Conservation (phyloP, 225 moss, liverwort and hornwort genomes). For the Pseudisothecium myosuroides region DNA sequence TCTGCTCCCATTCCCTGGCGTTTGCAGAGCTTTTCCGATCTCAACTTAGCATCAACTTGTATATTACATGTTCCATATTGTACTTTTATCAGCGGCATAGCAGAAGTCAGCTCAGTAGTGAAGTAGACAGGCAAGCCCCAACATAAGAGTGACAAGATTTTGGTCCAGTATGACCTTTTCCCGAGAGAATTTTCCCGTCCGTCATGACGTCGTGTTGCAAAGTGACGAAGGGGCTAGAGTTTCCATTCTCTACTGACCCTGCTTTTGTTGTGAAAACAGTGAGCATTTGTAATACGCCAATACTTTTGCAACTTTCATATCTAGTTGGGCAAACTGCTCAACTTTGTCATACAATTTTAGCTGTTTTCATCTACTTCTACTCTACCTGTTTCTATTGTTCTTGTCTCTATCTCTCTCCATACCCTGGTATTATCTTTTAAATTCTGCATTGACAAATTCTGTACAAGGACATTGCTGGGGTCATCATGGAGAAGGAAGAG, state of each 20-base stretch:
- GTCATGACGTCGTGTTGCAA: neutral
- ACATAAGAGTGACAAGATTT: neutral
- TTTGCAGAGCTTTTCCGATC: neutral
- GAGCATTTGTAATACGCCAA: neutral
- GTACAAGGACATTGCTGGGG: neutral
- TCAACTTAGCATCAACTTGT: neutral
- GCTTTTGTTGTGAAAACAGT: neutral
- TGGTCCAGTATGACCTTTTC: neutral
- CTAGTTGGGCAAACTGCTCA: neutral
- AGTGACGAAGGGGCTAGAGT: neutral
- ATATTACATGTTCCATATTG: constrained; percentile 11
- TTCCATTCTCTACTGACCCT: neutral
- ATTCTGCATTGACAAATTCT: neutral
- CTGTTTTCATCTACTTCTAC: neutral
- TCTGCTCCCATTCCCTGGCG: neutral
- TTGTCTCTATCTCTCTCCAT: neutral
- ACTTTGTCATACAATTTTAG: neutral
- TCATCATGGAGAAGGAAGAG: neutral
- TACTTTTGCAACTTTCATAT: neutral
- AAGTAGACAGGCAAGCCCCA: neutral
- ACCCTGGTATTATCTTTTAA: neutral
- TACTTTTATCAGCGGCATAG: neutral
- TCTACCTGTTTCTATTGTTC: neutral
- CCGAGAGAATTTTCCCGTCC: neutral
- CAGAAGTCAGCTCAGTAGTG: neutral